Evolutionary conservation across 176 grass and related monocot genomes (phyloP).

Genomic region (Oryza punctata): DNA sequence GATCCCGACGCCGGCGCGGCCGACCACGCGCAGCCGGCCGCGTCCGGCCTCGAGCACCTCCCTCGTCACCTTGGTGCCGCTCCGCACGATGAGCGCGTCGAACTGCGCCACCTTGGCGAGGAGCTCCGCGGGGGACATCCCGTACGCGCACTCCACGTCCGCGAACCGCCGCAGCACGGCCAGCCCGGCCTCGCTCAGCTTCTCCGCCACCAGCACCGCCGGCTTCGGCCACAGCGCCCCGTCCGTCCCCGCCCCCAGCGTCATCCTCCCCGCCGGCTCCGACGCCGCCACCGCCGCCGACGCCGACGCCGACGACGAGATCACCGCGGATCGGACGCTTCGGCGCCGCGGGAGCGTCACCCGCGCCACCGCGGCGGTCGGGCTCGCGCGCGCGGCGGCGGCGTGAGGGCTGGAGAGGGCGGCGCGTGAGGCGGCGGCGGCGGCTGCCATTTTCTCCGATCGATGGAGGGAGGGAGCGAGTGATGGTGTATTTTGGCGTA

Average conservation of each 20-base stretch:
- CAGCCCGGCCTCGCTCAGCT: conserved; percentile 66
- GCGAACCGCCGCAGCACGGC: conserved; percentile 57
- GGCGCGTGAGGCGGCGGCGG: conserved; percentile 53
- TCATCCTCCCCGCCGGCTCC: background rate
- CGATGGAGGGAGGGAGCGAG: background rate
- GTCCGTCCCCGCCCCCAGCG: background rate
- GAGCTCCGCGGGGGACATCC: conserved; percentile 59
- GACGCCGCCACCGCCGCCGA: background rate
- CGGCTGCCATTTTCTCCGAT: conserved; percentile 27
- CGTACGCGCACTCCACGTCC: conserved; percentile 64
- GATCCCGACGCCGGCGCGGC: conserved; percentile 75
- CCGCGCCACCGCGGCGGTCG: background rate
- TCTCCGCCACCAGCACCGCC: conserved; percentile 69
- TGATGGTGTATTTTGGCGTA: conserved; percentile 3
- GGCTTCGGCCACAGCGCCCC: conserved; percentile 44
- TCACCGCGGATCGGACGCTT: conserved; percentile 17
- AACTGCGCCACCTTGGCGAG: conserved; percentile 53
- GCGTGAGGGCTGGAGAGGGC: conserved; percentile 35
- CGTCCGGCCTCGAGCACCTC: conserved; percentile 66
- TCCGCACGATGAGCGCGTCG: conserved; percentile 77
- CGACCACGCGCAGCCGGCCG: conserved; percentile 59
- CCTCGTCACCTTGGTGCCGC: conserved; percentile 75
- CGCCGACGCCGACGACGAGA: conserved; percentile 36
- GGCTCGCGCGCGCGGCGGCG: background rate
- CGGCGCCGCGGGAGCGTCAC: background rate